These are phyloP conservation scores for Centaurea solstitialis DNA, from an alignment of 129 eudicot species.

Conservation along the genomic window DNA sequence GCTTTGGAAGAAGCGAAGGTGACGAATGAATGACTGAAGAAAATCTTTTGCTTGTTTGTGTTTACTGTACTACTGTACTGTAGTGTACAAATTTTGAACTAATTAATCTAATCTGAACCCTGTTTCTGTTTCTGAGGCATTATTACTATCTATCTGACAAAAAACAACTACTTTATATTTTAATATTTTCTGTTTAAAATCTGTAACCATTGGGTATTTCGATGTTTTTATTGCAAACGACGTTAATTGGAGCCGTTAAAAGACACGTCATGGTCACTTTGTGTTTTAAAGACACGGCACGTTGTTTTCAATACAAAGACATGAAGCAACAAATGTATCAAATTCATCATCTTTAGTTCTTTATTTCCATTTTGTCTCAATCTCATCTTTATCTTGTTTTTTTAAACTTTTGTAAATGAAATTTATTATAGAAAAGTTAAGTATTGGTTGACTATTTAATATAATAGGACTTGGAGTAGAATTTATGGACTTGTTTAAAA, in stretches of 20 bases:
- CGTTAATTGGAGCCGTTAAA: background rate
- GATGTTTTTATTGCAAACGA: background rate
- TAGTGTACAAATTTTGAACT: background rate
- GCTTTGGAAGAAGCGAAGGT: background rate
- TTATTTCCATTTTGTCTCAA: background rate
- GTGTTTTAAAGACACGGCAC: background rate
- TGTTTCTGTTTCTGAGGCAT: background rate
- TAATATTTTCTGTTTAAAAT: background rate
- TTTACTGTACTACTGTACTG: too few species aligned
- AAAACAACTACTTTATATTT: background rate
- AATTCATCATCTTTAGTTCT: background rate
- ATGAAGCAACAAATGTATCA: background rate
- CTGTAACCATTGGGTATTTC: background rate
- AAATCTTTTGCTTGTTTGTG: constrained; percentile 2
- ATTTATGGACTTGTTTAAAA: too few species aligned
- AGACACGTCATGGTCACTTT: background rate
- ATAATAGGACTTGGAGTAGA: too few species aligned
- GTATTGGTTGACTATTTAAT: too few species aligned
- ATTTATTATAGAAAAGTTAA: too few species aligned
- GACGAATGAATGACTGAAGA: background rate
- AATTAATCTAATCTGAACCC: background rate
- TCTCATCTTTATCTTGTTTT: background rate
- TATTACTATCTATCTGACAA: background rate
- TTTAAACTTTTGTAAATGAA: too few species aligned
- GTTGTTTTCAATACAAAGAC: background rate